These are phyloP conservation scores for Penium margaritaceum DNA, from an alignment of 139 green algal species.

Conservation along the genomic window DNA sequence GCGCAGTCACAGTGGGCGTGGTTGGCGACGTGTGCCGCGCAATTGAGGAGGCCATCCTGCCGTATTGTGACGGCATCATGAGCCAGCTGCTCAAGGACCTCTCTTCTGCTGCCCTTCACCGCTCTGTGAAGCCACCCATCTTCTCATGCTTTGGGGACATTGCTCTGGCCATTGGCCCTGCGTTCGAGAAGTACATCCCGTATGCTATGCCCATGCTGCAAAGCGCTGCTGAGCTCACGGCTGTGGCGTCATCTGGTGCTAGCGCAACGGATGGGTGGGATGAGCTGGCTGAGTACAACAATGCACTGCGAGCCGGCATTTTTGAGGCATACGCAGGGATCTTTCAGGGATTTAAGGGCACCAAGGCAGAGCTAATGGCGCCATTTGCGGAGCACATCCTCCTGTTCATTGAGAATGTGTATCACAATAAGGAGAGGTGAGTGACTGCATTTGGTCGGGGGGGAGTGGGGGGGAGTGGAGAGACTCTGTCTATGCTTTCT, in stretches of 20 bases:
- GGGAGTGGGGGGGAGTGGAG: too few species aligned
- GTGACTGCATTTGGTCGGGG: too few species aligned
- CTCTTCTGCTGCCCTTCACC: conserved; percentile 64
- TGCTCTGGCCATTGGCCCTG: conserved; percentile 75
- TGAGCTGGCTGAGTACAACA: conserved; percentile 86
- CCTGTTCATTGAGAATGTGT: conserved; percentile 62
- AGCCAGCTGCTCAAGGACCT: conserved; percentile 49
- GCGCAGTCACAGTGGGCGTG: conserved; percentile 69
- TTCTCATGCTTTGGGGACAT: conserved; percentile 86
- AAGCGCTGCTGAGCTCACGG: conserved; percentile 59
- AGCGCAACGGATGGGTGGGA: conserved; percentile 53
- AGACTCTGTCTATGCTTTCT: too few species aligned
- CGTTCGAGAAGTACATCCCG: conserved; percentile 78
- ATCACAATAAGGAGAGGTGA: conserved; percentile 52
- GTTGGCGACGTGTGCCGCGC: conserved; percentile 81
- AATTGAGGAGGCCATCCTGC: conserved; percentile 66
- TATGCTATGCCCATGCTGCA: conserved; percentile 75
- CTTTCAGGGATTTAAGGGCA: conserved; percentile 54
- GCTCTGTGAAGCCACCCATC: conserved; percentile 90
- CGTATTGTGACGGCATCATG: conserved; percentile 71
- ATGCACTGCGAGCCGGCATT: conserved; percentile 76
- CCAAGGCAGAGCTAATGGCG: conserved; percentile 43
- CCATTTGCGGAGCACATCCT: conserved; percentile 50
- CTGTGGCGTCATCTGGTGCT: too few species aligned
- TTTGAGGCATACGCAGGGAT: conserved; percentile 90